Conservation (phyloP, 2,329 filamentous ascomycete species). For the Bipolaris bicolor region DNA sequence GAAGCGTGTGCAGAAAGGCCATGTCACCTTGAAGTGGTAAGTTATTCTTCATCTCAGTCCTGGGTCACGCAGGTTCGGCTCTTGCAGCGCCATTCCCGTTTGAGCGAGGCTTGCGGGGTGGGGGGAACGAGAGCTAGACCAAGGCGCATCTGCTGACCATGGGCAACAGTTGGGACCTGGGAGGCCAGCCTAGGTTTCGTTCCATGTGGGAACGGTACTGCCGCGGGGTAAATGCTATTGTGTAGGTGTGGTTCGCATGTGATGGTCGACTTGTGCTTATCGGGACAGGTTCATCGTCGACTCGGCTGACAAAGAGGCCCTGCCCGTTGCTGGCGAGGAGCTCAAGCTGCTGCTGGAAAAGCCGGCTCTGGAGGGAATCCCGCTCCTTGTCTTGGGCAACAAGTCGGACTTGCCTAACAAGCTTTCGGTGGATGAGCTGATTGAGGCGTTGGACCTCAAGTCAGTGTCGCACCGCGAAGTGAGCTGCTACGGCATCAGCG, state of each 20-base stretch:
- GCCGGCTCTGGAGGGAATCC: slow-evolving; percentile 84
- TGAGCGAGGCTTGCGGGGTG: slow-evolving; percentile 40
- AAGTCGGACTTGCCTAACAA: slow-evolving; percentile 95
- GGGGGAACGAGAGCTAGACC: slow-evolving; percentile 36
- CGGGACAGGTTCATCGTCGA: slow-evolving; percentile 84
- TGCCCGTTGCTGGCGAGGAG: slow-evolving; percentile 88
- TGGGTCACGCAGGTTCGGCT: slow-evolving; percentile 46
- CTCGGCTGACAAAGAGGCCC: slow-evolving; percentile 80
- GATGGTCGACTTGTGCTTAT: slow-evolving; percentile 33
- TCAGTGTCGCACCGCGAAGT: slow-evolving; percentile 90
- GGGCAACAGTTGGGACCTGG: slow-evolving; percentile 81
- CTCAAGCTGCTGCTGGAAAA: slow-evolving; percentile 88
- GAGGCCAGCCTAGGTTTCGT: slow-evolving; percentile 93
- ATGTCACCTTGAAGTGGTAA: slow-evolving; percentile 95
- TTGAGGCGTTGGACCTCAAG: slow-evolving; percentile 89
- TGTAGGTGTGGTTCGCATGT: slow-evolving; percentile 59
- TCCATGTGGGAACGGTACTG: slow-evolving; percentile 99
- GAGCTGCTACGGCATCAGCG: slow-evolving; percentile 97
- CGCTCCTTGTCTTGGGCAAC: slow-evolving; percentile 91
- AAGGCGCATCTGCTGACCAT: slow-evolving; percentile 46
- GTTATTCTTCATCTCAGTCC: slow-evolving; percentile 43
- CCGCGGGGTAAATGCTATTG: slow-evolving; percentile 94
- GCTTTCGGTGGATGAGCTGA: slow-evolving; percentile 90
- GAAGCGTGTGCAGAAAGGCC: slow-evolving; percentile 96
- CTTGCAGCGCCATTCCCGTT: slow-evolving; percentile 45